phyloP scores from a whole-genome alignment of 805 yeast genomes.

The Candida sanyiensis region DNA sequence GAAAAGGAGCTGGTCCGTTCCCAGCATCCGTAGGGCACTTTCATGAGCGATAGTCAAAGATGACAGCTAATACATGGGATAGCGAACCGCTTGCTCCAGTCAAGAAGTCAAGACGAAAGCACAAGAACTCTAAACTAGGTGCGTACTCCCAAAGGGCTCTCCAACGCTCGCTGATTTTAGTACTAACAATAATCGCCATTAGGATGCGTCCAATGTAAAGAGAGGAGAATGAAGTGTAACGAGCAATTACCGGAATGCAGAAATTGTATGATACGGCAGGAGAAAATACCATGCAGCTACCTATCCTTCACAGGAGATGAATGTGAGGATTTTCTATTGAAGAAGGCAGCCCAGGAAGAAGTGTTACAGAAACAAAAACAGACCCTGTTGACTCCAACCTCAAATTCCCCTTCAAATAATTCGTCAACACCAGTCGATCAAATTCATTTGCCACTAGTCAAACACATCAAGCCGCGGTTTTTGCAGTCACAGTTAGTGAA shows the following conservation, averaged over 20 bases:
- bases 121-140: conserved; percentile 29
- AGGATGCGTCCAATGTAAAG: conserved; percentile 49
- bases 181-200: conserved; percentile 10
- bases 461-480: conserved; percentile 9
- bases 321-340: conserved; percentile 13
- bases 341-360: conserved; percentile 7
- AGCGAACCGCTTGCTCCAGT: neutral
- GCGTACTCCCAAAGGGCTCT: conserved; percentile 11
- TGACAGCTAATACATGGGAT: neutral
- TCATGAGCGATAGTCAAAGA: too few relatives aligned
- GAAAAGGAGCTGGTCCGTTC: too few relatives aligned
- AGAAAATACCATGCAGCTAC: conserved; percentile 25
- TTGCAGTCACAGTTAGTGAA: conserved; percentile 12
- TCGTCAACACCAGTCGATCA: neutral
- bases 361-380: neutral
- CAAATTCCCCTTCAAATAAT: conserved; percentile 3
- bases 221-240: conserved; percentile 46
- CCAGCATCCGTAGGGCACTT: neutral
- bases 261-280: conserved; percentile 33
- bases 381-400: conserved; percentile 4
- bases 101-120: conserved; percentile 21
- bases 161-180: neutral
- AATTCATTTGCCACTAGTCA: conserved; percentile 9
- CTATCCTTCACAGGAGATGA: conserved; percentile 19
- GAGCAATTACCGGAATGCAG: conserved; percentile 44